Base-by-base conservation (phyloP, 805 yeast genomes). In the Metschnikowia shivogae region DNA sequence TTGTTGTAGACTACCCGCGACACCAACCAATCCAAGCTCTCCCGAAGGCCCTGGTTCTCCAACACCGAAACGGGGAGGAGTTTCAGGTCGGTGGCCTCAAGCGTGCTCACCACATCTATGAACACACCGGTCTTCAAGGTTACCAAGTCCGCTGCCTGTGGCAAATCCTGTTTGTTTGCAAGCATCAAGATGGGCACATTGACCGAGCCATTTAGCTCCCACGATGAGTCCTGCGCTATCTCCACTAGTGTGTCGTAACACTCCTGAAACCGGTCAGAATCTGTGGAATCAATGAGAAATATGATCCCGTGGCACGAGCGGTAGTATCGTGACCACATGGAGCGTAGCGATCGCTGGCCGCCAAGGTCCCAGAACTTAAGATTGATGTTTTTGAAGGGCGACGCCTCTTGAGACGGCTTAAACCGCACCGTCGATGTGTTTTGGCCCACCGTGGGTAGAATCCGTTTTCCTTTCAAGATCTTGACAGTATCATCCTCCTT, bases 301-400 rank as follows among this genome's bases (percentile, higher is more conserved):
- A 93, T 82, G 31, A 92, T 87, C 0, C 93, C 98, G 64, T 92
- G 97, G 44, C 96, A 86, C 47, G 81, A 84, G 14, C 75, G 72
- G 65, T 83, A 93, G 70, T 92, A 93, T 49, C 87, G 81, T 5
- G 84, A 75, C 99, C 99, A 92, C 74, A 93, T 74, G 26, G 80
- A 70, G 39, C 98, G 73, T 38, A 92, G 70, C n/a, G 85, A 73
- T 59, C 82, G 84, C 64, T 92, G 99, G 10, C 99, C 99, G 9
- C 98, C 98, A 34, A 92, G 81, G 63, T 92, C 99, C 98, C 98
- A 92, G 57, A 93, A 80, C 59, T 89, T 90, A 45, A 93, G 70
- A 42, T 72, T 68, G 45, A 76, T 68, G 45, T 70, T 72, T 45
- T 73, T 70, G 54, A 63, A 65, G 35, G 64, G 64, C 4, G 62